Conservation (phyloP, 805 yeast species). For the Hanseniaspora thailandica region DNA sequence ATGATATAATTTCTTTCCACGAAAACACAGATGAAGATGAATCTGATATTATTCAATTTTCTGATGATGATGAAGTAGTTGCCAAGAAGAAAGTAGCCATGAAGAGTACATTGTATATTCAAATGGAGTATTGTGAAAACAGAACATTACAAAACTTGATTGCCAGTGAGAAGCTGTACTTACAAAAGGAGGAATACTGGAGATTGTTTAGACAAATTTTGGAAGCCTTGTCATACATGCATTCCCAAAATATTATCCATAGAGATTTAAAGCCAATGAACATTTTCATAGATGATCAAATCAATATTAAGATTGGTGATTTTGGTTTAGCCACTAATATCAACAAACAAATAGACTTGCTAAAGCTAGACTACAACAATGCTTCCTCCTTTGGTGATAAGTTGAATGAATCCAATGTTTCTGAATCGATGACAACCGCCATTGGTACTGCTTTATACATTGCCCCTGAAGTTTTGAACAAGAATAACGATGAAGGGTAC, state of each 20-base stretch:
- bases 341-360: slow-evolving; percentile 36
- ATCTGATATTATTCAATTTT: not conserved
- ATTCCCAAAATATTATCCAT: slow-evolving; percentile 87
- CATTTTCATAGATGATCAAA: slow-evolving; percentile 81
- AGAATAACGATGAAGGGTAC: slow-evolving; percentile 47
- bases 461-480: slow-evolving; percentile 74
- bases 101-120: slow-evolving; percentile 73
- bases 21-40: slow-evolving; percentile 14
- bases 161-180: slow-evolving; percentile 56
- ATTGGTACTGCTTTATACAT: slow-evolving; percentile 91
- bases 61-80: not conserved
- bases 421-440: slow-evolving; percentile 76
- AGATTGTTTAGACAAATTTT: slow-evolving; percentile 72
- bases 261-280: slow-evolving; percentile 92
- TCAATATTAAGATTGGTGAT: slow-evolving; percentile 89
- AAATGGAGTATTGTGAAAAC: slow-evolving; percentile 98
- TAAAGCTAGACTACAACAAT: slow-evolving; percentile 24
- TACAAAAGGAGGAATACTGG: slow-evolving; percentile 75
- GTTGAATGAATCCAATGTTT: slow-evolving; percentile 17
- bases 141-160: slow-evolving; percentile 78
- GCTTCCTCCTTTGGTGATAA: not conserved
- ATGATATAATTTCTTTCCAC: slow-evolving; percentile 10
- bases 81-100: slow-evolving; percentile 18
- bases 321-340: slow-evolving; percentile 92
- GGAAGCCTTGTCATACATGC: slow-evolving; percentile 85